A percentile compares a stretch with the other conserved stretches of the same genome.
Conservation (phyloP, 2,329 filamentous ascomycete genomes). For the Neocucurbitaria cava region DNA sequence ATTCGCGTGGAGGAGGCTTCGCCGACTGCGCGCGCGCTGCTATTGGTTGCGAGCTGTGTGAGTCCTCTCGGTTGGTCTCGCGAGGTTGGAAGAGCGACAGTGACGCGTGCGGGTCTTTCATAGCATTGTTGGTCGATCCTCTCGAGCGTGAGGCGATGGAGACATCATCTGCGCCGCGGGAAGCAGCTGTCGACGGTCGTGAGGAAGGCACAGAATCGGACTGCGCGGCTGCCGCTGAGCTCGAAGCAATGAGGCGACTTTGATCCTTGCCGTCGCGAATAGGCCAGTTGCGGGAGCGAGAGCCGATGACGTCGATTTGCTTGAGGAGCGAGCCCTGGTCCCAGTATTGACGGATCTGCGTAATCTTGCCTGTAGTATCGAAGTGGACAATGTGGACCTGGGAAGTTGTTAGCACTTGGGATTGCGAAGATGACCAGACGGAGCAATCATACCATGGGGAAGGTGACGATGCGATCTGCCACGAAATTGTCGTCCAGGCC, state of each 20-base stretch:
- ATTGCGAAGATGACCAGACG: too few relatives aligned
- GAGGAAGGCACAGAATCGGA: conserved; percentile 38
- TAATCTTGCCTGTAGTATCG: conserved; percentile 76
- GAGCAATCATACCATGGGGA: conserved; percentile 71
- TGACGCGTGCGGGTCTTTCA: conserved; percentile 65
- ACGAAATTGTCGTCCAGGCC: conserved; percentile 94
- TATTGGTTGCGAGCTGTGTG: conserved; percentile 58
- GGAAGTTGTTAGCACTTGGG: conserved; percentile 14
- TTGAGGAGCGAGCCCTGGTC: conserved; percentile 93
- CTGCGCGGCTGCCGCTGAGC: conserved; percentile 53
- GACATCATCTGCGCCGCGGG: conserved; percentile 40
- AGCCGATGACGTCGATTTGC: conserved; percentile 91
- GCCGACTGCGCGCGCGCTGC: conserved; percentile 68
- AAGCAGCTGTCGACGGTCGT: conserved; percentile 43
- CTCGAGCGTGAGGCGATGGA: conserved; percentile 50
- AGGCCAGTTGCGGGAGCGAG: conserved; percentile 90
- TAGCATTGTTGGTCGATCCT: conserved; percentile 46
- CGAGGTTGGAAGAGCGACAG: conserved; percentile 77
- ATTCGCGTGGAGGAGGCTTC: conserved; percentile 73
- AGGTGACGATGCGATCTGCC: conserved; percentile 76
- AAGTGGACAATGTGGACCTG: conserved; percentile 82
- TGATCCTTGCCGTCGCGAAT: conserved; percentile 89
- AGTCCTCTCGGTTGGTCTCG: conserved; percentile 64
- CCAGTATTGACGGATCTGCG: conserved; percentile 89
- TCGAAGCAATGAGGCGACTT: conserved; percentile 73